Percentiles rank a stretch among this genome's conserved stretches.
phyloP scores from a whole-genome alignment of 371 early-diverging fungal genomes.

The Batrachochytrium dendrobatidis region DNA sequence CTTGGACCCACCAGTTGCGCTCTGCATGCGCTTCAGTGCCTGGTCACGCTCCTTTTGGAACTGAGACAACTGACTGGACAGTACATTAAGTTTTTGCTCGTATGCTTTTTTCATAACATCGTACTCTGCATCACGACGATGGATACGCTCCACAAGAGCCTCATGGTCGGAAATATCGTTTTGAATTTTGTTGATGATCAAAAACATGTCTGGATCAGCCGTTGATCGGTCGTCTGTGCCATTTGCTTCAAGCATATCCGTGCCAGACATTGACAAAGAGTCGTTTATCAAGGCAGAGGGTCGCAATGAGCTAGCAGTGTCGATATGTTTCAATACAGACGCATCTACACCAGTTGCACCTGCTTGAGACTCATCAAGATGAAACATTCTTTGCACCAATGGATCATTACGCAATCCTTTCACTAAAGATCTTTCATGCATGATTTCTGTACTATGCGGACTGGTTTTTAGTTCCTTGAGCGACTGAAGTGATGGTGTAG shows the following conservation, averaged over 20 bases:
- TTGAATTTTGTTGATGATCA: slow-evolving; percentile 58
- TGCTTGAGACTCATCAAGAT: too few relatives aligned
- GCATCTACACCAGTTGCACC: too few relatives aligned
- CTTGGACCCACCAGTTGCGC: slow-evolving; percentile 12
- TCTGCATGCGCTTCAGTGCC: slow-evolving; percentile 42
- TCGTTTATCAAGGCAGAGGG: too few relatives aligned
- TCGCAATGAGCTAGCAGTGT: too few relatives aligned
- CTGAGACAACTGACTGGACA: slow-evolving; percentile 51
- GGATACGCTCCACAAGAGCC: slow-evolving; percentile 34
- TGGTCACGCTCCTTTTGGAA: slow-evolving; percentile 62
- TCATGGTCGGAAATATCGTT: slow-evolving; percentile 62
- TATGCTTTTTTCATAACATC: slow-evolving; percentile 50
- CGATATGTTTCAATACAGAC: not conserved
- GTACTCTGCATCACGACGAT: slow-evolving; percentile 32
- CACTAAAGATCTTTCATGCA: slow-evolving; percentile 22
- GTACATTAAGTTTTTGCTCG: slow-evolving; percentile 54
- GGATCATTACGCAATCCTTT: slow-evolving; percentile 27
- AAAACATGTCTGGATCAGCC: slow-evolving; percentile 22
- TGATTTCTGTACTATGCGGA: slow-evolving; percentile 14
- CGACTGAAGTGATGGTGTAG: slow-evolving; percentile 4
- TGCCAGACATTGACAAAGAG: not conserved
- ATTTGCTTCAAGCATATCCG: not conserved
- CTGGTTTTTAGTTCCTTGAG: slow-evolving; percentile 5
- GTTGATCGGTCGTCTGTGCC: too few relatives aligned
- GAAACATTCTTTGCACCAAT: slow-evolving; percentile 19